These are phyloP conservation scores for Scedosporium dehoogii DNA, from an alignment of 2,329 filamentous ascomycete genomes.

Conservation along the genomic window DNA sequence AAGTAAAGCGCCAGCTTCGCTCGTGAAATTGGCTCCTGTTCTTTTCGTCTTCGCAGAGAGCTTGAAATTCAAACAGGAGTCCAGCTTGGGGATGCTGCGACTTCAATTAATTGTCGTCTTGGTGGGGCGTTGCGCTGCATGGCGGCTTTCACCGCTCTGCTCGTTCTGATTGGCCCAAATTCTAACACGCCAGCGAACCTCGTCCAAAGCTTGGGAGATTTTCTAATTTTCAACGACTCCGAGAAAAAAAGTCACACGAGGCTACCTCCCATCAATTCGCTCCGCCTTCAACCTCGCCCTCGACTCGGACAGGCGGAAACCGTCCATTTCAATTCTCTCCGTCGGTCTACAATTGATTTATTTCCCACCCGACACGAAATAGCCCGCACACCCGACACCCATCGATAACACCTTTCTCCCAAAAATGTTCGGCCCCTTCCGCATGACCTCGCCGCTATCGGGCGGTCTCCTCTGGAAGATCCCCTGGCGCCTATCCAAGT, in stretches of 20 bases:
- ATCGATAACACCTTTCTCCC: conserved; percentile 8
- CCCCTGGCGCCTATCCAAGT: conserved; percentile 86
- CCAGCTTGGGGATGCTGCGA: neutral
- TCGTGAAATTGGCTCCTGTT: too few relatives aligned
- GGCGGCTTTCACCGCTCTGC: neutral
- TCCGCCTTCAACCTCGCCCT: too few relatives aligned
- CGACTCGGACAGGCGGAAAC: too few relatives aligned
- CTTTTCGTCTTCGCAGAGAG: neutral
- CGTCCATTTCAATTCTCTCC: too few relatives aligned
- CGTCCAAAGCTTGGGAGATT: neutral
- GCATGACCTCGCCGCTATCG: conserved; percentile 64
- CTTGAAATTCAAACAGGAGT: too few relatives aligned
- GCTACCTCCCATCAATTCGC: too few relatives aligned
- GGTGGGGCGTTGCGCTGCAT: neutral
- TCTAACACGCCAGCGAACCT: neutral
- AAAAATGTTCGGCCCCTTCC: conserved; percentile 77
- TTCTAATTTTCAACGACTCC: neutral
- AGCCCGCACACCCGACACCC: neutral
- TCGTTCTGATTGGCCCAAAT: neutral
- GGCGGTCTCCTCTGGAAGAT: conserved; percentile 92
- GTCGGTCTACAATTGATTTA: too few relatives aligned
- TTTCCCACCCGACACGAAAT: neutral
- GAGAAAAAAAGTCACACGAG: too few relatives aligned
- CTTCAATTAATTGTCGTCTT: neutral
- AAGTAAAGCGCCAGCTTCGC: neutral